Percentiles rank a stretch among this genome's conserved stretches.
These are phyloP conservation scores for Ceratorhiza oryzae-sativae DNA, from an alignment of 1,284 basidiomycete species.

Conservation along the genomic window DNA sequence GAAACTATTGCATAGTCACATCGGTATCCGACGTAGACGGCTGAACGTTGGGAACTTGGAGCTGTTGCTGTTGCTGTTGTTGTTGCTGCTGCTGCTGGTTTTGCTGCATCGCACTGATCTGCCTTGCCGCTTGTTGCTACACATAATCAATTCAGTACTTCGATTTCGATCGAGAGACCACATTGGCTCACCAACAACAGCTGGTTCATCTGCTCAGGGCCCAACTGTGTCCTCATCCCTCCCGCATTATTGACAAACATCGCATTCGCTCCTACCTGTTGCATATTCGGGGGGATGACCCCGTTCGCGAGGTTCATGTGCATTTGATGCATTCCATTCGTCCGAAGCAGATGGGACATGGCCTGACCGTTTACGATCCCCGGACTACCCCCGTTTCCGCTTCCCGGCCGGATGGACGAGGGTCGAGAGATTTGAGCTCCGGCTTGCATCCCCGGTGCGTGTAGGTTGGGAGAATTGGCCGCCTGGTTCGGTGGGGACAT, in stretches of 20 bases:
- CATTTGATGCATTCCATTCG: slow-evolving; percentile 35
- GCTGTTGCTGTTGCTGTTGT: slow-evolving; percentile 26
- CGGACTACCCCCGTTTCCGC: slow-evolving; percentile 19
- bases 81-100: slow-evolving; percentile 33
- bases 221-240: slow-evolving; percentile 16
- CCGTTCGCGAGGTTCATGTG: slow-evolving; percentile 34
- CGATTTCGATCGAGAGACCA: not conserved
- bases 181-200: slow-evolving; percentile 20
- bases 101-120: slow-evolving; percentile 17
- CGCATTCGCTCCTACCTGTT: slow-evolving; percentile 5
- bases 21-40: slow-evolving; percentile 18
- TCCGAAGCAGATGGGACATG: slow-evolving; percentile 18
- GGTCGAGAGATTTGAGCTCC: slow-evolving; percentile 18
- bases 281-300: slow-evolving; percentile 27
- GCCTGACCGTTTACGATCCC: slow-evolving; percentile 33
- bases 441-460: slow-evolving; percentile 17
- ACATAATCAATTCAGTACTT: not conserved
- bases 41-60: slow-evolving; percentile 23
- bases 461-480: not conserved
- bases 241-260: slow-evolving; percentile 13
- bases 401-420: slow-evolving; percentile 25
- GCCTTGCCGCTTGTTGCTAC: slow-evolving; percentile 31
- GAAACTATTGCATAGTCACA: slow-evolving; percentile 30
- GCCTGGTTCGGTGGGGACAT: slow-evolving; percentile 29
- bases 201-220: slow-evolving; percentile 33